Evolutionary conservation across 768 basidiomycete species (phyloP).

Genomic region (Postia placenta): DNA sequence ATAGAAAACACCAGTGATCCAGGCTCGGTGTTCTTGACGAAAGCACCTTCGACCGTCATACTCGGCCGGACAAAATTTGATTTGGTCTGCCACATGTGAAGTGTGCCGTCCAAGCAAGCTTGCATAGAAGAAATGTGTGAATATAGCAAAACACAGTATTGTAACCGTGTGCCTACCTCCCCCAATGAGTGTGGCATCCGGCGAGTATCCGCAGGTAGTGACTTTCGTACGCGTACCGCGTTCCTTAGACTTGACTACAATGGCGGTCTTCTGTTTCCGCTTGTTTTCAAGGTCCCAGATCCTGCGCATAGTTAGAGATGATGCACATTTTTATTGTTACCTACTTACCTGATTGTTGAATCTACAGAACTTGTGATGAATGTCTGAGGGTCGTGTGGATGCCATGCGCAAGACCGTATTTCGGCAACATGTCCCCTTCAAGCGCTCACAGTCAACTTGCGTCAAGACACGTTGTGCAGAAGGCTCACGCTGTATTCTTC

Average conservation of each 20-base stretch:
- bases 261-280: conserved; percentile 91
- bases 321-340: neutral
- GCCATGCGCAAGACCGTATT: conserved; percentile 85
- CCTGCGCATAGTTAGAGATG: conserved; percentile 31
- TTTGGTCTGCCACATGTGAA: conserved; percentile 89
- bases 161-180: conserved; percentile 54
- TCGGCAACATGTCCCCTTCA: conserved; percentile 91
- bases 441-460: too few species aligned
- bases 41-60: conserved; percentile 81
- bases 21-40: conserved; percentile 79
- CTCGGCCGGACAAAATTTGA: conserved; percentile 94
- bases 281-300: conserved; percentile 94
- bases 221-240: conserved; percentile 92
- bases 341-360: conserved; percentile 79
- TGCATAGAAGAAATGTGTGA: conserved; percentile 6
- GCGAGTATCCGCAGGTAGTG: conserved; percentile 79
- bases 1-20: conserved; percentile 85
- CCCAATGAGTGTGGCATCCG: conserved; percentile 84
- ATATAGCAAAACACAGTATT: too few species aligned
- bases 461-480: conserved; percentile 4
- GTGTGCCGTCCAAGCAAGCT: conserved; percentile 88
- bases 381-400: conserved; percentile 75
- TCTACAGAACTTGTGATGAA: conserved; percentile 96
- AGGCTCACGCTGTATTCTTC: conserved; percentile 85
- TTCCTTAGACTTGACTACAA: conserved; percentile 95